Evolutionary conservation across 2,329 filamentous ascomycete species (phyloP), one percentile per base, ranked within the genome.

Genomic region (Annulohypoxylon truncatum): DNA sequence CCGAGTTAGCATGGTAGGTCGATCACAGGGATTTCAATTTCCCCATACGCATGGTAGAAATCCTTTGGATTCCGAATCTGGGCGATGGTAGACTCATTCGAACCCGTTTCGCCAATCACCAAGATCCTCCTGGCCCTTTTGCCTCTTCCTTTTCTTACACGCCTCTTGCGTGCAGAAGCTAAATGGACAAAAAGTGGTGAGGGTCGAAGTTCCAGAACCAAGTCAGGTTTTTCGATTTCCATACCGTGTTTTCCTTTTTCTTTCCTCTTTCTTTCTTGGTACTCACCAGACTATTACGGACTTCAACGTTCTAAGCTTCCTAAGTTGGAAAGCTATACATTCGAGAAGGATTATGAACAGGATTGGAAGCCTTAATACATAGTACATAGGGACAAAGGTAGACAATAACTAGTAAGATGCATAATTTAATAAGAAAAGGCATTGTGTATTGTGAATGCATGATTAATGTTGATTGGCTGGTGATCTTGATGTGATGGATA

Each of bases 11-110:
- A 71, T 66, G 65, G 55, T 59, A 20, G 55, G 66, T 63, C 58
- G 66, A 64, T 64, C 62, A 60, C 63, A 61, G 57, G 63, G 62
- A 40, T 60, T 60, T 64, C 52, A 61, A 66, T 69, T 58, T 67
- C 67, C 67, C 60, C 55, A 66, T 64, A 58, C 46, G 33, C 63
- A 55, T 64, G 53, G 60, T 35, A 67, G 38, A 51, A 54, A 67
- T 69, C 60, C 67, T 64, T 20, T 42, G 31, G 26, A 58, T 52
- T 64, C 64, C 64, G 31, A 55, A 66, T 69, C 51, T 58, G 63
- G 66, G 56, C n/a, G 42, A 61, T 46, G 60, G 57, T 51, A 59
- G 51, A 40, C 38, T 52, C 35, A 54, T n/a, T 26, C 9, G 35
- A 48, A 56, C 47, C 29, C 4, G 35, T 33, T 28, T 46, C 29